These are phyloP conservation scores for Hypomyces perniciosus DNA, from an alignment of 2,329 filamentous ascomycete genomes.

Conservation along the genomic window DNA sequence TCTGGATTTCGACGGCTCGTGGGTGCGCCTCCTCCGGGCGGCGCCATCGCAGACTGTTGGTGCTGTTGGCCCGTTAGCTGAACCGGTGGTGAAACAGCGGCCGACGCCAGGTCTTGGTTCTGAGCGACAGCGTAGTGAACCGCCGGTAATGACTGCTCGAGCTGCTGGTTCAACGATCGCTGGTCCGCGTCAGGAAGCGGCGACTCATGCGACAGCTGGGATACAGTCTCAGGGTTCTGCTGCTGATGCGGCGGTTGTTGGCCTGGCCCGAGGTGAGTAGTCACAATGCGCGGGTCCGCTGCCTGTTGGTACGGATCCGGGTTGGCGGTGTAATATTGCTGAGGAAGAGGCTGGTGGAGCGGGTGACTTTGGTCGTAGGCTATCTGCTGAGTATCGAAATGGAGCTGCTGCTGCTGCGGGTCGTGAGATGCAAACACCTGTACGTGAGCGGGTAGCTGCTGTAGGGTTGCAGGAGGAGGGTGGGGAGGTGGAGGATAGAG, in stretches of 20 bases:
- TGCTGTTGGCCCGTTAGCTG: slow-evolving; percentile 23
- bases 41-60: slow-evolving; percentile 35
- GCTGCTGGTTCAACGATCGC: slow-evolving; percentile 35
- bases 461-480: slow-evolving; percentile 20
- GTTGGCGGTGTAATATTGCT: slow-evolving; percentile 17
- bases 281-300: slow-evolving; percentile 29
- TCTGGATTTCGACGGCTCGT: slow-evolving; percentile 44
- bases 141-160: slow-evolving; percentile 38
- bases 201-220: slow-evolving; percentile 58
- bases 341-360: slow-evolving; percentile 18
- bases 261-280: slow-evolving; percentile 30
- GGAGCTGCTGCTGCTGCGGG: slow-evolving; percentile 27
- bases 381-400: slow-evolving; percentile 27
- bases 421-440: slow-evolving; percentile 14
- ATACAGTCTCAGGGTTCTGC: slow-evolving; percentile 53
- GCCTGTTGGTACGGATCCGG: slow-evolving; percentile 29
- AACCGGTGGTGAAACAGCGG: slow-evolving; percentile 22
- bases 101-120: slow-evolving; percentile 29
- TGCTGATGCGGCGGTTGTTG: slow-evolving; percentile 24
- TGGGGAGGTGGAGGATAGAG: slow-evolving; percentile 28
- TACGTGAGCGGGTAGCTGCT: slow-evolving; percentile 14
- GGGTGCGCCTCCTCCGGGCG: slow-evolving; percentile 38
- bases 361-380: slow-evolving; percentile 33
- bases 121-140: slow-evolving; percentile 33
- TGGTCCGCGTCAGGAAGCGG: slow-evolving; percentile 45